Base-by-base conservation (phyloP, 106 monocot species). In the Hemerocallis citrina region DNA sequence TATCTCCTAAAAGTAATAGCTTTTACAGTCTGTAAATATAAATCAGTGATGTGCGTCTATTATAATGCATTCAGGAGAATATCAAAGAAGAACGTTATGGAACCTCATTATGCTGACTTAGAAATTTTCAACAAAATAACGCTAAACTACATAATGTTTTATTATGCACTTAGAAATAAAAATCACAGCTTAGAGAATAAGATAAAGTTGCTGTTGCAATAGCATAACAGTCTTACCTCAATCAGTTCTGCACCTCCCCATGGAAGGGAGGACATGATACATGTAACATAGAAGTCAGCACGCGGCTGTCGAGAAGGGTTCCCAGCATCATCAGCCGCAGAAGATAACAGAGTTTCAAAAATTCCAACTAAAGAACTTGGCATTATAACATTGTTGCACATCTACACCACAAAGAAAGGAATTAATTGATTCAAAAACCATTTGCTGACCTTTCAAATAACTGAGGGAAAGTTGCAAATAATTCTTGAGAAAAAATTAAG, bases 271-370 rank as follows among this genome's bases (percentile, higher is more conserved):
- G 86, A 77, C 69, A 96, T 78, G 16, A 96, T 91, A 61, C 86
- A 96, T 44, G 59, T 75, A 30, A 90, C 57, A 67, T 96, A 96
- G 60, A 96, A 91, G 45, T 96, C 95, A 61, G 90, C 95, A 67
- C 84, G 66, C 67, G 90, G 61, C 61, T 96, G 95, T 81, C 82
- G 89, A 57, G 81, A 78, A 59, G 93, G 85, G 75, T 94, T 94
- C 34, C 90, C 94, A 57, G 59, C 36, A 49, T 86, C 90, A 20
- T 86, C 86, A 73, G 84, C 86, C 76, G 95, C 90, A 81, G 87
- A 96, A 69, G 90, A 96, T 38, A 96, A 62, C 7, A 96, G 65
- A 30, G 79, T 72, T 70, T 90, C 95, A 70, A 87, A 91, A 13
- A 67, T 49, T 57, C 84, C 90, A 57, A 87, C 76, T 22, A 96